Evolutionary conservation across 2,329 filamentous ascomycete species (phyloP).

Genomic region (Lomentospora prolificans): DNA sequence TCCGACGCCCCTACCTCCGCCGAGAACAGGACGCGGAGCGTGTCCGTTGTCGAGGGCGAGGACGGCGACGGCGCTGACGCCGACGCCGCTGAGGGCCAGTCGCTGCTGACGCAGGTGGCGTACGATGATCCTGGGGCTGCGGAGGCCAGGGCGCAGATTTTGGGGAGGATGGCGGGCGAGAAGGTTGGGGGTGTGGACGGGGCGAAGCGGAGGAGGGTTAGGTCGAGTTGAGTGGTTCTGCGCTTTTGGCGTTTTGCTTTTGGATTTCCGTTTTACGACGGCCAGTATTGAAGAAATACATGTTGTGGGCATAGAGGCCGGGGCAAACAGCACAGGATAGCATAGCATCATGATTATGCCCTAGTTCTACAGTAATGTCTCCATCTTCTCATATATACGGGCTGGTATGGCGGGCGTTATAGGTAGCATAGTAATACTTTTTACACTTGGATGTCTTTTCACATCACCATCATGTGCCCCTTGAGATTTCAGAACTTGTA

Average conservation of each 20-base stretch:
- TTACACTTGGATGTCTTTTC: too few relatives aligned
- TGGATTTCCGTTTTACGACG: too few relatives aligned
- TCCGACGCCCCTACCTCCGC: too few relatives aligned
- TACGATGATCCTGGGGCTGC: conserved; percentile 41
- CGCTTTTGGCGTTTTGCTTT: background rate
- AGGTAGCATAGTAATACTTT: too few relatives aligned
- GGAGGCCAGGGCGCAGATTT: conserved; percentile 5
- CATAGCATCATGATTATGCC: too few relatives aligned
- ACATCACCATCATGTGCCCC: too few relatives aligned
- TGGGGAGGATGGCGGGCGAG: background rate
- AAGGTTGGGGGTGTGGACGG: background rate
- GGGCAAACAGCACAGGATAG: background rate
- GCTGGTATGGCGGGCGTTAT: too few relatives aligned
- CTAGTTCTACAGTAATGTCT: too few relatives aligned
- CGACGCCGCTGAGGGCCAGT: conserved; percentile 19
- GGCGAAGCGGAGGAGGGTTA: conserved; percentile 5
- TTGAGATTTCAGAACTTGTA: too few relatives aligned
- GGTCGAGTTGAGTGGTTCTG: background rate
- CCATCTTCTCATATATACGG: too few relatives aligned
- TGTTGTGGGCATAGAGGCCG: too few relatives aligned
- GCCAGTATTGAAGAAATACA: too few relatives aligned
- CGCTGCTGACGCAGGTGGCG: conserved; percentile 41
- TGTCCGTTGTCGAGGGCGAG: conserved; percentile 9
- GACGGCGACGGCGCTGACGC: conserved; percentile 16
- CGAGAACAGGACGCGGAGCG: conserved; percentile 10